These are phyloP conservation scores for Phialophora verrucosa DNA, from an alignment of 2,329 filamentous ascomycete species.

Conservation along the genomic window DNA sequence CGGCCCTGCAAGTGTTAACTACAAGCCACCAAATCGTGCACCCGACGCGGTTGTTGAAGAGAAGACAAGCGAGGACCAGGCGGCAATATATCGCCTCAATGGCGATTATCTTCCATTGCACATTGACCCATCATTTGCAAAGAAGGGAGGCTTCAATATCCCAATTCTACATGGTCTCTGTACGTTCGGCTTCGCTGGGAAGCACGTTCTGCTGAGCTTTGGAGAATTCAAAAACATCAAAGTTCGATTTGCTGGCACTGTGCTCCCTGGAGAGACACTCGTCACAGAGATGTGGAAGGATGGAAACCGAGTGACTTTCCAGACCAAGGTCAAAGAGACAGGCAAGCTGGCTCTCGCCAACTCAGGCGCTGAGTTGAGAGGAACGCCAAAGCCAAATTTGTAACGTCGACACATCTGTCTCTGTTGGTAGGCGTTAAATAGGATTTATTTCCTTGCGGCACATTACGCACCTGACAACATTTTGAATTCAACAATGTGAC, in stretches of 20 bases:
- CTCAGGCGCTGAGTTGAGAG: too few relatives aligned
- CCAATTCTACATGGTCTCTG: slow-evolving; percentile 95
- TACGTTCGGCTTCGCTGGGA: slow-evolving; percentile 87
- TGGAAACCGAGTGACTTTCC: slow-evolving; percentile 76
- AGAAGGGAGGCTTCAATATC: slow-evolving; percentile 88
- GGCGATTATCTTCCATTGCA: slow-evolving; percentile 96
- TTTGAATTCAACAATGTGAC: too few relatives aligned
- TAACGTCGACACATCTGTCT: too few relatives aligned
- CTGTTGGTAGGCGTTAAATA: too few relatives aligned
- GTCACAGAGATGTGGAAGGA: slow-evolving; percentile 86
- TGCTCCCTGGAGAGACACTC: slow-evolving; percentile 75
- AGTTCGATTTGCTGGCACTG: slow-evolving; percentile 84
- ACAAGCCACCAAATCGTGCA: slow-evolving; percentile 74
- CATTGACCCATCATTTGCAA: slow-evolving; percentile 90
- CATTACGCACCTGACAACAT: too few relatives aligned
- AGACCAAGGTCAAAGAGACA: slow-evolving; percentile 87
- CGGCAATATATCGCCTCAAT: slow-evolving; percentile 87
- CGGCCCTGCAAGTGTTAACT: slow-evolving; percentile 76
- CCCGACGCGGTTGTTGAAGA: slow-evolving; percentile 84
- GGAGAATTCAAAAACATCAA: slow-evolving; percentile 88
- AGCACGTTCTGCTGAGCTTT: slow-evolving; percentile 83
- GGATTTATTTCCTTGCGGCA: too few relatives aligned
- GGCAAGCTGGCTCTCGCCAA: slow-evolving; percentile 66
- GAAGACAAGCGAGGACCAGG: slow-evolving; percentile 86
- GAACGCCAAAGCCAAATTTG: too few relatives aligned